Percentiles rank a stretch among this genome's conserved stretches.
These are phyloP conservation scores for Dalbergia cultrata DNA, from an alignment of 306 rosid species.

Conservation along the genomic window DNA sequence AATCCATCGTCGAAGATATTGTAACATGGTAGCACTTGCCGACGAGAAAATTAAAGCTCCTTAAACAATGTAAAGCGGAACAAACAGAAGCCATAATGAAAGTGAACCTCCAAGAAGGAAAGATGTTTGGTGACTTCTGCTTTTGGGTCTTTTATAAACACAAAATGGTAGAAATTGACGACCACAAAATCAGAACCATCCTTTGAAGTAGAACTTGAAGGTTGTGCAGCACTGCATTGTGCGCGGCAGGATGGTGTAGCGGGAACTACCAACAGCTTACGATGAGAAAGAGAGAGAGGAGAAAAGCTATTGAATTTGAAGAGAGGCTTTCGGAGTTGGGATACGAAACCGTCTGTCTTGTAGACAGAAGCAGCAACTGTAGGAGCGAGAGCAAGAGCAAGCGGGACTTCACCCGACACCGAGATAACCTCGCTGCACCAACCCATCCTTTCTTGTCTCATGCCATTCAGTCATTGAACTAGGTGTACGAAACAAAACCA, in stretches of 20 bases:
- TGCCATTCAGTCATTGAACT: neutral
- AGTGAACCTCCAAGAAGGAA: conserved; percentile 63
- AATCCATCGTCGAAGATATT: no score
- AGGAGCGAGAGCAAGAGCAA: neutral
- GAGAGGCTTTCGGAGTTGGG: conserved; percentile 38
- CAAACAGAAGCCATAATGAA: neutral
- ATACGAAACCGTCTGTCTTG: conserved; percentile 1
- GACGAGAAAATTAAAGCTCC: conserved; percentile 3
- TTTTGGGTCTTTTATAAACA: conserved; percentile 67
- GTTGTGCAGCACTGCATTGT: neutral
- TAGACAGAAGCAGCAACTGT: conserved; percentile 20
- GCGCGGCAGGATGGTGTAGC: conserved; percentile 28
- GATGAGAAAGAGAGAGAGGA: conserved; percentile 43
- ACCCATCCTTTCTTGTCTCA: conserved; percentile 17
- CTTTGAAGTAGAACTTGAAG: conserved; percentile 33
- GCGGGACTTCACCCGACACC: neutral
- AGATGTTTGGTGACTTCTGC: conserved; percentile 74
- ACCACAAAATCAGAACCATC: conserved; percentile 64
- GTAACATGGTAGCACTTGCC: neutral
- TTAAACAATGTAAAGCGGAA: neutral
- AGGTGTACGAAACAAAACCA: neutral
- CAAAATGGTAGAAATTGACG: conserved; percentile 83
- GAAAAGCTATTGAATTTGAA: conserved; percentile 37
- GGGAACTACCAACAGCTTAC: conserved; percentile 34
- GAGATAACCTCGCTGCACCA: conserved; percentile 15